Base-by-base conservation (phyloP, 2,329 filamentous ascomycete species). In the Aspergillus sojae region DNA sequence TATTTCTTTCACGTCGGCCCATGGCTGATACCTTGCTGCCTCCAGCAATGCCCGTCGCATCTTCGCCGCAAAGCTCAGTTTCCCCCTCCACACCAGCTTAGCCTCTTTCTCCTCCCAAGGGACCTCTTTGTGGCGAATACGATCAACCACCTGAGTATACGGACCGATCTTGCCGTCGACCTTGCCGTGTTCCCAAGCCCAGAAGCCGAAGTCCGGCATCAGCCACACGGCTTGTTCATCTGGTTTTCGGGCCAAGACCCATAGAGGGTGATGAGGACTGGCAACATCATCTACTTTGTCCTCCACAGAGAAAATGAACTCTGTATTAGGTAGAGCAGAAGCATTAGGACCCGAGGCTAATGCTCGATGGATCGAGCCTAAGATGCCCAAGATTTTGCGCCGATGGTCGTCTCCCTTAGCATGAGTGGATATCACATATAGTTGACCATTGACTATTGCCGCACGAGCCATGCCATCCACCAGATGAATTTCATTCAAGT, bases 161-260 rank as follows among this genome's bases (percentile, higher is more conserved):
- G 72, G 62, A 3, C 70, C 69, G n/a, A 75, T 70, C 21, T 61
- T 57, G 45, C 65, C 69, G 21, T 65, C 32, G 41, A 67, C 54
- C 59, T 65, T 30, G 54, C 65, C 46, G 63, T 73, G 65, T 14
- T 78, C 76, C 80, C 79, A 83, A 10, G 76, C 74, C 79, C 80
- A 84, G 67, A 79, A 82, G 52, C 80, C 81, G 68, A 83, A 83
- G 67, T 83, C 81, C 0, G 82, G 81, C 58, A 83, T 81, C 16
- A 83, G 71, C 81, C 81, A 83, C 52, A 75, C 72, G 21, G 77
- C 67, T 16, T 75, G 71, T 54, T 80, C 76, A 14, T 75, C 72
- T 1, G 71, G 62, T 55, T 63, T 74, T 41, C 70, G 69, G 1
- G 76, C 70, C 58, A 77, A 78, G 14, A 74, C 75, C 81, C 81